Evolutionary conservation across 371 early-diverging fungal genomes (phyloP), one percentile per base, ranked within the genome.

Genomic region (Mucor mucedo): DNA sequence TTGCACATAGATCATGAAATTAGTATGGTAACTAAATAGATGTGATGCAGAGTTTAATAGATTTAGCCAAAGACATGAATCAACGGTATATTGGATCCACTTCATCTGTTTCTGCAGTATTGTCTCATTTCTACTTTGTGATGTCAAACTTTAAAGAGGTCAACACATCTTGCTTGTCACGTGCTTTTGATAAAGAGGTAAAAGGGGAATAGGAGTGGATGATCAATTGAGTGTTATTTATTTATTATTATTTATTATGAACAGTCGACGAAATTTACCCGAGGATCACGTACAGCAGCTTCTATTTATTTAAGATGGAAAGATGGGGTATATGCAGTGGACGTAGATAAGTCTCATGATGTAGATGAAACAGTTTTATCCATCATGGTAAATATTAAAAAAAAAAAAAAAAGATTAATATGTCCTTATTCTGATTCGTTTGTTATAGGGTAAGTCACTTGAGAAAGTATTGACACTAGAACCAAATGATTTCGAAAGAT

Each of bases 51-150:
- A 69, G 48, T 3, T 71, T 92, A 3, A 56, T 72, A 5, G 55
- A 76, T 2, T 55, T 88, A 58, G 87, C 92, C 0, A 70, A 64
- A 11, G 33, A 63, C 2, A 66, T 79, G 39, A 66, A 78, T 0
- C 73, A 75, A 56, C 82, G 70, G 32, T 96, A 90, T 75, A 80
- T 89, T 27, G 91, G 93, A 1, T 95, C 97, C 3, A 98, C 98
- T 3, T 96, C 96, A 6, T 95, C 96, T 2, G 88, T 93, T 63
- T 91, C 95, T 9, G 70, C 84, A 4, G 66, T 84, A 0, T 75
- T 98, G 4, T 87, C 95, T 0, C 93, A 95, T 29, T 69, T 95
- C 48, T 93, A 93, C 61, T 91, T 91, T 68, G 62, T 84, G 16
- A 75, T 96, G 29, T 87, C 95, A 2, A 83, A 81, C 9, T 84